These are phyloP conservation scores for Suillus subluteus DNA, from an alignment of 768 basidiomycete species.

Conservation along the genomic window DNA sequence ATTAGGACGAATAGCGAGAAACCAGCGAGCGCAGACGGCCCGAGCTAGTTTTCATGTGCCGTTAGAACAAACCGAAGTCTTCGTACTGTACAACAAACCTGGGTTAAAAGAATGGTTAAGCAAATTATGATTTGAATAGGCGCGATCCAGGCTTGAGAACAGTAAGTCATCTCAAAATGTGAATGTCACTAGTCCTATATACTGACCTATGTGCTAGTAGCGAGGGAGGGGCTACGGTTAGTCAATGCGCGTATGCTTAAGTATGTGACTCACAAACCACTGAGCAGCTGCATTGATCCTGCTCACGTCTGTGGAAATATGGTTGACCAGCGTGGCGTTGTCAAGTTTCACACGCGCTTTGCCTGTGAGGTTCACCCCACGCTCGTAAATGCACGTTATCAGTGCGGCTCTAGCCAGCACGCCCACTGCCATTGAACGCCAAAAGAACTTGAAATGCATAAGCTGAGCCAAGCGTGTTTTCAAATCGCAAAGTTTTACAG, in stretches of 20 bases:
- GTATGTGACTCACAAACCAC: conserved; percentile 63
- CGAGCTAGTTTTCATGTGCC: conserved; percentile 47
- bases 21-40: conserved; percentile 70
- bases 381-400: conserved; percentile 72
- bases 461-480: neutral
- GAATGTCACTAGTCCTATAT: neutral
- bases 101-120: conserved; percentile 57
- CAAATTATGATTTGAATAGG: conserved; percentile 69
- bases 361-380: conserved; percentile 65
- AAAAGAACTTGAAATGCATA: conserved; percentile 59
- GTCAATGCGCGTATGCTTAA: neutral
- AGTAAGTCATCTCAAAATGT: conserved; percentile 4
- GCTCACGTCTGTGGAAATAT: conserved; percentile 69
- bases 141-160: conserved; percentile 59
- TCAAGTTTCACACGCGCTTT: conserved; percentile 66
- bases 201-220: conserved; percentile 44
- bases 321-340: conserved; percentile 65
- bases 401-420: conserved; percentile 67
- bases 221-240: neutral
- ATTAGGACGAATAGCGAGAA: conserved; percentile 68
- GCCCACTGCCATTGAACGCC: conserved; percentile 69
- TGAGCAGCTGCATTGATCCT: conserved; percentile 64
- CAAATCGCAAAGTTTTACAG: neutral
- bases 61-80: neutral
- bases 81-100: conserved; percentile 40